Conservation (phyloP, 192 early-diverging fungal species). For the Backusella liffmaniae region DNA sequence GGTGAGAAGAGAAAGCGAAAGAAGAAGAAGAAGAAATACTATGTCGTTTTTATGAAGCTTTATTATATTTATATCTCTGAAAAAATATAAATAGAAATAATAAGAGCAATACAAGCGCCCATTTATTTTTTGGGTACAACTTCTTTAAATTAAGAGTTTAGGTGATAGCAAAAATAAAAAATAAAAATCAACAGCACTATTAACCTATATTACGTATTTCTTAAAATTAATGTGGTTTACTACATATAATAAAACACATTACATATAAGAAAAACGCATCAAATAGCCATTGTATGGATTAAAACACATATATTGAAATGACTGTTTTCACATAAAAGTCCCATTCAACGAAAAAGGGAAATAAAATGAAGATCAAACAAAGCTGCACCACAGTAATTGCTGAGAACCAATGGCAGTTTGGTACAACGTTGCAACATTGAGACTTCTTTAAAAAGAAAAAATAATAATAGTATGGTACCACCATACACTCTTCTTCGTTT, state of each 20-base stretch:
- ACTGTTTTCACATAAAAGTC: neutral
- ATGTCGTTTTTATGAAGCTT: neutral
- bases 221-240: neutral
- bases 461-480: neutral
- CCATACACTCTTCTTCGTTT: neutral
- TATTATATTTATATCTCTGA: neutral
- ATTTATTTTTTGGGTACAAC: neutral
- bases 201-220: neutral
- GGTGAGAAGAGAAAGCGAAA: neutral
- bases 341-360: neutral
- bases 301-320: neutral
- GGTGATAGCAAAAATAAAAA: neutral
- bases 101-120: neutral
- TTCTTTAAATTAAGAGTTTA: neutral
- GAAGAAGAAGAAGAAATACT: neutral
- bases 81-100: neutral
- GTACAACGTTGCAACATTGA: slow-evolving; percentile 5
- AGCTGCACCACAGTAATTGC: neutral
- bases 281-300: neutral
- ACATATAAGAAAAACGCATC: neutral
- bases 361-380: neutral
- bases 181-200: neutral
- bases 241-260: neutral
- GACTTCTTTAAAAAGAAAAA: slow-evolving; percentile 1
- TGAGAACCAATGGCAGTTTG: neutral